Base-by-base conservation (phyloP, 2,329 filamentous ascomycete species). In the Pyrenochaeta sp. region DNA sequence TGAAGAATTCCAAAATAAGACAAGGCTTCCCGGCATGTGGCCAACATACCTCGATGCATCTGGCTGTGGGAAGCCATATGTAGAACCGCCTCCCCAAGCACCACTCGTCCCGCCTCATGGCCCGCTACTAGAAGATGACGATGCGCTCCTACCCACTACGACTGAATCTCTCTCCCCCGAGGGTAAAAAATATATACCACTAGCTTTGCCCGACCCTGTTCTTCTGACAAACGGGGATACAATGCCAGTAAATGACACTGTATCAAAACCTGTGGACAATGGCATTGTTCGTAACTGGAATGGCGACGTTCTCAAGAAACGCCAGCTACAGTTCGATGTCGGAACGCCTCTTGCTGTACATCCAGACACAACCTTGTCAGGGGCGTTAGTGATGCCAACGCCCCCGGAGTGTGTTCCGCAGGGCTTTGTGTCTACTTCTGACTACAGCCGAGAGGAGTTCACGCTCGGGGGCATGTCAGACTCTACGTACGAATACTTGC, bases 401-500 rank as follows among this genome's bases (percentile, higher is more conserved):
- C 48, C 38, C n/a, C 67, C 65, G 3, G 60, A 60, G 22, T 71
- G 68, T 34, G 53, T 63, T 40, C 55, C 63, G 3, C 84, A 88
- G 54, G 83, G 82, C 3, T 75, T 91, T 9, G 77, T 74, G 3
- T 72, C 73, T 0, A 59, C 78, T 1, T 75, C 72, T 8, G 71
- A 73, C 10, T 74, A 71, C 42, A 74, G 75, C 2, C 58, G 61
- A 27, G 76, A 85, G 45, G 67, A 71, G 22, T 72, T 59, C 35
- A 72, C 69, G 2, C 53, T 73, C 2, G 70, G 71, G 4, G 71
- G 67, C 7, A 72, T 72, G 67, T 72, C 71, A 0, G 71, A 72
- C 40, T 72, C 69, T 1, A 69, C 67, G 2, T 73, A 72, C 51
- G 71, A 73, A 41, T 73, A 79, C 47, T 67, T 80, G 0, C 71